phyloP scores from a whole-genome alignment of 2,329 filamentous ascomycete species.

The Paracoccidioides brasiliensis region DNA sequence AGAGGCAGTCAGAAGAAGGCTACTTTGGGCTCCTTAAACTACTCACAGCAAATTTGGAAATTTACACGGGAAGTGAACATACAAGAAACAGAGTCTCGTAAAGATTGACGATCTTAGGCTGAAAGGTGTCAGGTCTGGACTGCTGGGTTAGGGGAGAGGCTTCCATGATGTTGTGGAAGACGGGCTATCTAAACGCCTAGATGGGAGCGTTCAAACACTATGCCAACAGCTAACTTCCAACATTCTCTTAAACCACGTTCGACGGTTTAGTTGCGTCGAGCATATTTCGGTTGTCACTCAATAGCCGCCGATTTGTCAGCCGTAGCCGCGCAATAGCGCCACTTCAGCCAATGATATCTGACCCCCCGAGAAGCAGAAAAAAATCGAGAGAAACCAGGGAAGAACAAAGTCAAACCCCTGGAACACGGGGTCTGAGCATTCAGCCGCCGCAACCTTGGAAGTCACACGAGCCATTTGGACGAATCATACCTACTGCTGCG shows the following conservation, averaged over 20 bases:
- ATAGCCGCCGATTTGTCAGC: background rate
- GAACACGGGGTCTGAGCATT: too few species aligned
- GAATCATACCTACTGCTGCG: too few species aligned
- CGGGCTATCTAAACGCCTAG: background rate
- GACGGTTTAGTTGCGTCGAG: background rate
- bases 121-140: constrained; percentile 75
- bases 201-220: background rate
- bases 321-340: background rate
- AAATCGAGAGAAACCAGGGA: too few species aligned
- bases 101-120: constrained; percentile 83
- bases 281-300: background rate
- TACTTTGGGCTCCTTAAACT: background rate
- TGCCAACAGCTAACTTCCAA: background rate
- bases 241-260: background rate
- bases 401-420: too few species aligned
- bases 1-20: constrained; percentile 17
- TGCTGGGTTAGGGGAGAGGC: constrained; percentile 88
- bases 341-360: background rate
- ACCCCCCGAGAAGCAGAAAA: too few species aligned
- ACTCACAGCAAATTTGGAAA: too few species aligned
- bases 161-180: constrained; percentile 48
- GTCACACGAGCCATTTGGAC: too few species aligned
- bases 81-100: constrained; percentile 70
- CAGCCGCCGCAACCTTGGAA: too few species aligned
- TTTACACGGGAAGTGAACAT: constrained; percentile 9